These are phyloP conservation scores for Xylaria venustula DNA, from an alignment of 495 filamentous ascomycete species.

Conservation along the genomic window DNA sequence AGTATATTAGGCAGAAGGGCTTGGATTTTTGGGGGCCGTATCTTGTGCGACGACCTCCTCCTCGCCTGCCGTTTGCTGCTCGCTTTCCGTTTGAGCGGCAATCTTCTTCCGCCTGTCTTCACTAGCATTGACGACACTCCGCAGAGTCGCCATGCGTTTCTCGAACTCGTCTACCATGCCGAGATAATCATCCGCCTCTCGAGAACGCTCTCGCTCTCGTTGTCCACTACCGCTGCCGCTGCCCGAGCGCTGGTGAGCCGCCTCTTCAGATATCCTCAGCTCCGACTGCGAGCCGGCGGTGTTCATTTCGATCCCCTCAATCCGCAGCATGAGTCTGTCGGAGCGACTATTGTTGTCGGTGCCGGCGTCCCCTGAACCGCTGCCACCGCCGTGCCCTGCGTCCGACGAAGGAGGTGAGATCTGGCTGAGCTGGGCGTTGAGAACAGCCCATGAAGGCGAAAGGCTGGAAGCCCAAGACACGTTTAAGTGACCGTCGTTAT, in stretches of 20 bases:
- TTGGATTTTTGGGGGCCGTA: neutral
- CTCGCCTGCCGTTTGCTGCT: neutral
- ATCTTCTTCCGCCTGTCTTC: constrained; percentile 37
- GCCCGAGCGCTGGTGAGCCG: constrained; percentile 27
- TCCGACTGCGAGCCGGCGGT: constrained; percentile 23
- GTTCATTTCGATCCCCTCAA: constrained; percentile 57
- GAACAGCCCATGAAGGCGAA: constrained; percentile 47
- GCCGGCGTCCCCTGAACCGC: constrained; percentile 19
- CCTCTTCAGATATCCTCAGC: constrained; percentile 17
- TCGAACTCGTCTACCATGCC: constrained; percentile 68
- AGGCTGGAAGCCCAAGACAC: constrained; percentile 46
- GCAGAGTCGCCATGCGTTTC: constrained; percentile 56
- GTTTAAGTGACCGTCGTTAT: constrained; percentile 41
- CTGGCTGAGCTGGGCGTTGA: constrained; percentile 37
- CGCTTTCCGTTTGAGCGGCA: neutral
- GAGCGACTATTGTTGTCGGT: constrained; percentile 21
- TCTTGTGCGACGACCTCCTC: neutral
- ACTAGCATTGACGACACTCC: constrained; percentile 47
- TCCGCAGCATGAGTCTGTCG: constrained; percentile 61
- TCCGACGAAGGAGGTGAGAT: constrained; percentile 31
- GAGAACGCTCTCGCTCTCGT: constrained; percentile 31
- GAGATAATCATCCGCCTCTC: constrained; percentile 40
- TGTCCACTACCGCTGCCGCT: constrained; percentile 31
- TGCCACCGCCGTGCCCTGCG: constrained; percentile 33
- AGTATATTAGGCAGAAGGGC: neutral